A percentile compares a stretch with the other conserved stretches of the same genome.
Conservation (phyloP, 2,329 filamentous ascomycete species). For the Aspergillus floridensis region DNA sequence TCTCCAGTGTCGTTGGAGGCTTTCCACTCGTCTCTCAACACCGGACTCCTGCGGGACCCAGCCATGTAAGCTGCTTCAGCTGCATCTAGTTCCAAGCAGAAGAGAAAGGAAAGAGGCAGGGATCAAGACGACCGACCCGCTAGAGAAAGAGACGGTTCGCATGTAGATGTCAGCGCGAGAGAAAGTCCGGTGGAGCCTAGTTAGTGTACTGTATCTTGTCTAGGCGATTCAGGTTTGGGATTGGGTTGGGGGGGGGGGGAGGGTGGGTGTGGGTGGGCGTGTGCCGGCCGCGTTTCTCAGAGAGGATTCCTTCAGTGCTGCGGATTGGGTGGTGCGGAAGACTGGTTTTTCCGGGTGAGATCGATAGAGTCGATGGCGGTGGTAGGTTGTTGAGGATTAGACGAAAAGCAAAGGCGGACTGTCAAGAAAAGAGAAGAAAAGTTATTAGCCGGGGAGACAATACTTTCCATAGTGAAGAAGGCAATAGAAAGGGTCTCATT, state of each 20-base stretch:
- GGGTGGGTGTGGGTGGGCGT: constrained; percentile 11
- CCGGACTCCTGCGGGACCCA: constrained; percentile 49
- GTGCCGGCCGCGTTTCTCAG: constrained; percentile 28
- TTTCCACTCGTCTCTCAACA: constrained; percentile 52
- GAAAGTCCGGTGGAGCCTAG: constrained; percentile 20
- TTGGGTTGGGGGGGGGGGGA: neutral
- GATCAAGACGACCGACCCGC: constrained; percentile 13
- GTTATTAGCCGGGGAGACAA: neutral
- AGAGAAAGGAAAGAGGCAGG: constrained; percentile 12
- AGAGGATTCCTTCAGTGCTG: constrained; percentile 26
- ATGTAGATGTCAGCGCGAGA: constrained; percentile 23
- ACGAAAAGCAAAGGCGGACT: constrained; percentile 13
- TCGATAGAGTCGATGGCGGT: constrained; percentile 3
- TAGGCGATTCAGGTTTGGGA: neutral
- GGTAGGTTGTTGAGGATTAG: constrained; percentile 9
- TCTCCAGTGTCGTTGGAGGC: constrained; percentile 42
- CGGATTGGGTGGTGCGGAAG: constrained; percentile 28
- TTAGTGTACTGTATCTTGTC: constrained; percentile 10
- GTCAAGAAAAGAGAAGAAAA: constrained; percentile 9
- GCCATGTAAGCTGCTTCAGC: constrained; percentile 47
- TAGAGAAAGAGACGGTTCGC: constrained; percentile 13
- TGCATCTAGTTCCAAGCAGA: constrained; percentile 38
- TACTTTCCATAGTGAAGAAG: neutral
- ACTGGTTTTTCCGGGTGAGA: constrained; percentile 33
- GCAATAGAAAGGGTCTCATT: neutral